Percentiles rank a stretch among this genome's conserved stretches.
phyloP scores from a whole-genome alignment of 1,139 yeast genomes.

The Debaryomyces udenii region DNA sequence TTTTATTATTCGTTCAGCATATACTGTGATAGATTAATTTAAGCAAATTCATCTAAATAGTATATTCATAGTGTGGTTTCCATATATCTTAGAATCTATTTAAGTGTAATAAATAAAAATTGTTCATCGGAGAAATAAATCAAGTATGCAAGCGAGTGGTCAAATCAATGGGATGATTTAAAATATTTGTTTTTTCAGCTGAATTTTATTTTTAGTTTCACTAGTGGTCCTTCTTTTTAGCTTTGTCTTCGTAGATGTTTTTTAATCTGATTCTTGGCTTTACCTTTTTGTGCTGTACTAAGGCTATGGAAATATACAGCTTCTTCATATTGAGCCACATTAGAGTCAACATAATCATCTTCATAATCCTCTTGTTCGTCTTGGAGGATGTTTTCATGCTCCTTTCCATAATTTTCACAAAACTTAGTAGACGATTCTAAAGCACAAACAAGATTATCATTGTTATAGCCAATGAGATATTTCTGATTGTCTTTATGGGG shows the following conservation, averaged over 20 bases:
- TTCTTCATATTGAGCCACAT: constrained; percentile 6
- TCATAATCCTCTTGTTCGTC: constrained; percentile 5
- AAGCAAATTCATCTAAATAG: not conserved
- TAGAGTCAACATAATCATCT: constrained; percentile 7
- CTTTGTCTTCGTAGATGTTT: constrained; percentile 1
- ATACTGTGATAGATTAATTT: no score
- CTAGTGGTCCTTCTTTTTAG: not conserved
- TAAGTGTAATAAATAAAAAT: constrained; percentile 3
- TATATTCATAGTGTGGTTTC: no score
- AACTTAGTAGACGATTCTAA: constrained; percentile 27
- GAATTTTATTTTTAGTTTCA: not conserved
- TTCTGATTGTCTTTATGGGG: constrained; percentile 7
- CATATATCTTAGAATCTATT: no score
- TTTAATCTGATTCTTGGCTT: not conserved
- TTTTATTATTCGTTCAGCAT: not conserved
- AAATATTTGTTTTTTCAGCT: not conserved
- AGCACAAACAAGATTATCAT: constrained; percentile 39
- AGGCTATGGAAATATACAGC: constrained; percentile 3
- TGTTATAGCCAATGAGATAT: constrained; percentile 24
- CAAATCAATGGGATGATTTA: no score
- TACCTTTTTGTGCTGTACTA: constrained; percentile 1
- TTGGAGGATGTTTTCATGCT: constrained; percentile 9
- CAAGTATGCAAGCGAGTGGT: constrained; percentile 5
- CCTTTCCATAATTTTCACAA: constrained; percentile 27
- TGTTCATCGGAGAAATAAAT: constrained; percentile 7